phyloP scores from a whole-genome alignment of 331 rosid genomes.

The Malus hybrid region DNA sequence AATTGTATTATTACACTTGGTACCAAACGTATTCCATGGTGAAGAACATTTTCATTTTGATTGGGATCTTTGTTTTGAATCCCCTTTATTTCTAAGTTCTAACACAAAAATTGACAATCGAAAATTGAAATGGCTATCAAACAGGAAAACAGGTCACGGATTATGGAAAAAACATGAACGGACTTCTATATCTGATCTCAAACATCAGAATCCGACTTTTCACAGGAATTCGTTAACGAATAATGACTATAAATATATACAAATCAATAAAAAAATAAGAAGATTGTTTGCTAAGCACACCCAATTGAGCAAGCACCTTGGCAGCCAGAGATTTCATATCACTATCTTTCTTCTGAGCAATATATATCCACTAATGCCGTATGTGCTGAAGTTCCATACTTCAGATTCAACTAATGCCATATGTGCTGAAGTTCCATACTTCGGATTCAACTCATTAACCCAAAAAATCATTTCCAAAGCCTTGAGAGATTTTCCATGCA shows the following conservation, averaged over 20 bases:
- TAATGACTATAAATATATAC: too few species aligned
- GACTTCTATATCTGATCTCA: too few species aligned
- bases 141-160: too few species aligned
- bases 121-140: too few species aligned
- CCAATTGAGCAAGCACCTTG: conserved; percentile 47
- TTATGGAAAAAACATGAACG: too few species aligned
- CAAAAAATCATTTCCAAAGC: conserved; percentile 46
- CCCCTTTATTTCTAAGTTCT: neutral
- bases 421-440: conserved; percentile 30
- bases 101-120: too few species aligned
- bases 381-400: conserved; percentile 30
- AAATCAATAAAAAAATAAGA: conserved; percentile 34
- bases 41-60: neutral
- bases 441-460: conserved; percentile 30
- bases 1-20: too few species aligned
- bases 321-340: conserved; percentile 55
- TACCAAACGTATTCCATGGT: neutral
- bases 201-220: too few species aligned
- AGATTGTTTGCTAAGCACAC: conserved; percentile 42
- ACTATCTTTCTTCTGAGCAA: conserved; percentile 43
- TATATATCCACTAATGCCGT: conserved; percentile 44
- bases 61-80: neutral
- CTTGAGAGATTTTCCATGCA: conserved; percentile 42
- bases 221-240: too few species aligned
- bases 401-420: conserved; percentile 31